Base-by-base conservation (phyloP, 352 stramenopile genomes). In the Globisporangium heterothallicum region DNA sequence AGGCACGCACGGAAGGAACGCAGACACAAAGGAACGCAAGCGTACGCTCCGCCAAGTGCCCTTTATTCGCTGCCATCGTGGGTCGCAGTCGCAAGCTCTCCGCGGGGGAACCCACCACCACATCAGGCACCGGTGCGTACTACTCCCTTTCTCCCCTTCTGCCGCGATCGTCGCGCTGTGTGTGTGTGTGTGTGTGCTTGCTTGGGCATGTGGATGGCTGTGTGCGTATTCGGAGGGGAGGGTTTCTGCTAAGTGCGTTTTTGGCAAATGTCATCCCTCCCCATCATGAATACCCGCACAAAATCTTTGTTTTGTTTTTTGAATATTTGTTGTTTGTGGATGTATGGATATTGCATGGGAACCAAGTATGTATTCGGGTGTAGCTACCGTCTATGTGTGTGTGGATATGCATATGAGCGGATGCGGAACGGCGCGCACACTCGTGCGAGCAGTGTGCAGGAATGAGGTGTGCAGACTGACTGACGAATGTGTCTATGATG, bases 101-200 rank as follows among this genome's bases (percentile, higher is more conserved):
- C 29, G 22, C 51, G 41, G 51, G 41, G 51, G 51, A 58, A 38
- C 42, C 51, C 41, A 49, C 27, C 21, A 22, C 29, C 29, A 42
- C 50, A 18, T 49, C 50, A 43, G 21, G 50, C 50, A 58, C 51
- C 51, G 42, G 42, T 58, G 51, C 51, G 51, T 58, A 38, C 32
- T 38, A 10, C n/a, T 16, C 16, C 6, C 32, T 38, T 38, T 38
- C 32, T 38, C 8, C 30, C n/a, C 16, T 36, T 36, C 32, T 38
- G 12, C 32, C 32, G 32, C 32, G 10, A 18, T 16, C 12, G 3
- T 16, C 32, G 32, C 32, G 10, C 30, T 36, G 9, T 13, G 19
- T 53, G 4, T 42, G 26, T 48, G 8, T 22, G 25, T 36, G n/a
- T 51, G 44, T 8, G 26, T 35, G 24, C 14, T 8, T 34, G 25